Conservation (phyloP, 1,284 basidiomycete species). For the Xanthoconium separans region DNA sequence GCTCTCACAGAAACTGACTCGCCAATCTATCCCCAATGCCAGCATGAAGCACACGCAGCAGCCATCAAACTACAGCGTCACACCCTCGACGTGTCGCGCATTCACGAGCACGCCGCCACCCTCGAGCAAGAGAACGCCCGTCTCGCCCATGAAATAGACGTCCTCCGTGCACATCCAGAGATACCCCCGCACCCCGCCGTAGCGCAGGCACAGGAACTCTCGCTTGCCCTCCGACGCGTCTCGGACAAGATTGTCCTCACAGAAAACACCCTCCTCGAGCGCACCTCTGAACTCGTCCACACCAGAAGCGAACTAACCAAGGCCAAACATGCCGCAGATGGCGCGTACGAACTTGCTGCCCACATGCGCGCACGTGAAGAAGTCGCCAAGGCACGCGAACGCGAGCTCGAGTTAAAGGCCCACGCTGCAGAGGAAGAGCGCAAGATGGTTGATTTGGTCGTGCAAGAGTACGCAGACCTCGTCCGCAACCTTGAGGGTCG, state of each 20-base stretch:
- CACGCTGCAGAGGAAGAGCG: conserved; percentile 50
- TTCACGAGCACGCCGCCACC: conserved; percentile 44
- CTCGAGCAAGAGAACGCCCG: conserved; percentile 59
- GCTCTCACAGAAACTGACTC: neutral
- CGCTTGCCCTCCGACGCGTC: conserved; percentile 62
- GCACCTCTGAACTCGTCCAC: conserved; percentile 47
- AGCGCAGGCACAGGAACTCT: conserved; percentile 58
- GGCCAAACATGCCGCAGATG: conserved; percentile 45
- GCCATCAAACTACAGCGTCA: conserved; percentile 64
- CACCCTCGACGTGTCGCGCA: conserved; percentile 50
- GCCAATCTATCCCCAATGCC: conserved; percentile 10
- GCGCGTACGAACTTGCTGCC: conserved; percentile 51
- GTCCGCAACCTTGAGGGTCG: conserved; percentile 60
- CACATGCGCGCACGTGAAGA: conserved; percentile 53
- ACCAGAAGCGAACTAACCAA: conserved; percentile 43
- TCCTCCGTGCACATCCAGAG: conserved; percentile 52
- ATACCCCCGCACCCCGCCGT: conserved; percentile 43
- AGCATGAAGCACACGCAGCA: conserved; percentile 69
- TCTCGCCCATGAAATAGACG: conserved; percentile 50
- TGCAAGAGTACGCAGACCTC: conserved; percentile 68
- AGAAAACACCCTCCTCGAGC: conserved; percentile 50
- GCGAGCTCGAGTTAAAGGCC: conserved; percentile 43
- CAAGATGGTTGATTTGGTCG: conserved; percentile 59
- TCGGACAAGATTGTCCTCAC: conserved; percentile 64
- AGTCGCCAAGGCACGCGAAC: conserved; percentile 44